Base-by-base conservation (phyloP, 441 rosid species). In the Brassica hybrid region DNA sequence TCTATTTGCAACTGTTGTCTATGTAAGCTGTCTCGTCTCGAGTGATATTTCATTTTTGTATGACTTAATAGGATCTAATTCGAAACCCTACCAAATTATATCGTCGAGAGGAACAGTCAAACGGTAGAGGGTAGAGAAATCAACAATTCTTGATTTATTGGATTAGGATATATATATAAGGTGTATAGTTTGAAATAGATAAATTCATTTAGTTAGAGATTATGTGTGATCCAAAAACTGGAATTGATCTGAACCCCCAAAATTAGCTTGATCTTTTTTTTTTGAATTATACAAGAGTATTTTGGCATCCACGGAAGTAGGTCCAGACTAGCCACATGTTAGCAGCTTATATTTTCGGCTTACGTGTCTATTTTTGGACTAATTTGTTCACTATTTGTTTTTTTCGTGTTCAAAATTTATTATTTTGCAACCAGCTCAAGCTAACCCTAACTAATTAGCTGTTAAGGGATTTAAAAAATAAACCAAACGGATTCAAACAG, bases 1-100 rank as follows among this genome's bases (percentile, higher is more conserved):
- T 61, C 73, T 25, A 34, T 72, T 59, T 72, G 76, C 68, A 78
- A 61, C 63, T 72, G 64, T 66, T 62, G 61, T 72, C 67, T 77
- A 58, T 65, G 59, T 66, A 32, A 48, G 63, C 34, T 72, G 77
- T 78, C 81, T 60, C 25, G 73, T 72, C 70, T 67, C 60, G 56
- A 61, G n/a, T 67, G 70, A 36, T 34, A 52, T 41, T 71, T 69
- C 67, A 7, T 16, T 12, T 36, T 27, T 52, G 17, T 14, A 38
- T 32, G 23, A 48, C 34, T 18, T 67, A 32, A 63, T 34, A 76
- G 48, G 27, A 16, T 9, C 9, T 38, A 12, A 54, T 76, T 7
- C 56, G 36, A 25, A 56, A 41, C 71, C 71, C 60, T 57, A 56
- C 71, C 59, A 70, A 23, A 6, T 11, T 63, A 23, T 43, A 13